phyloP scores from a whole-genome alignment of 1,284 basidiomycete genomes.

The Moniliella sp. region DNA sequence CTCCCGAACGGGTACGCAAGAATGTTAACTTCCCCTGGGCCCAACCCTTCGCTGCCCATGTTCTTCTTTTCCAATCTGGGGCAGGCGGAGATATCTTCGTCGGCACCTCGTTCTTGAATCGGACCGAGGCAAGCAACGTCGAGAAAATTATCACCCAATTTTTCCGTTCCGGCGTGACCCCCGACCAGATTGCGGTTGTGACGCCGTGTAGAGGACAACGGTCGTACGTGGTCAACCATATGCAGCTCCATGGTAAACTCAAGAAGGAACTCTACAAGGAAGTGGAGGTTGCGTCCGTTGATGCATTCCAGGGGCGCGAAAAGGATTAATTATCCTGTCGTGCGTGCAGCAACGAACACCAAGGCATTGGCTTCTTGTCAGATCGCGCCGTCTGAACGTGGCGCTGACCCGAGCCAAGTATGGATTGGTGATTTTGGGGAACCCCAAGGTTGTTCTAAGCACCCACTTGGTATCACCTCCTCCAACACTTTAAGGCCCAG shows the following conservation, averaged over 20 bases:
- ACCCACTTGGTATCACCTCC: conserved; percentile 94
- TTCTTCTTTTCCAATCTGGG: conserved; percentile 98
- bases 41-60: conserved; percentile 89
- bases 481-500: conserved; percentile 96
- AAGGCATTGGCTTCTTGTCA: conserved; percentile 96
- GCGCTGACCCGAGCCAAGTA: conserved; percentile 92
- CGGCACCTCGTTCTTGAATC: conserved; percentile 96
- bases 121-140: conserved; percentile 92
- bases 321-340: conserved; percentile 98
- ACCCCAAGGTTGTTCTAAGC: conserved; percentile 93
- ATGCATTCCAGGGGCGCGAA: conserved; percentile 96
- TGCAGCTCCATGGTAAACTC: conserved; percentile 92
- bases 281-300: conserved; percentile 92
- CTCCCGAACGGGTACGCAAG: conserved; percentile 82
- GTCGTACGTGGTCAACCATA: conserved; percentile 95
- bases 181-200: conserved; percentile 86
- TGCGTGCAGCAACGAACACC: conserved; percentile 98
- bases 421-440: conserved; percentile 88
- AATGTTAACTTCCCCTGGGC: conserved; percentile 99
- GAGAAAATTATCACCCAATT: conserved; percentile 99
- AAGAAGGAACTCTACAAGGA: conserved; percentile 98
- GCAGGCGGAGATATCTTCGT: conserved; percentile 96
- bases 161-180: conserved; percentile 92
- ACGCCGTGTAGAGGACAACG: conserved; percentile 97
- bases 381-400: conserved; percentile 85